Evolutionary conservation across 768 basidiomycete genomes (phyloP).

Genomic region (Suillus brevipes): DNA sequence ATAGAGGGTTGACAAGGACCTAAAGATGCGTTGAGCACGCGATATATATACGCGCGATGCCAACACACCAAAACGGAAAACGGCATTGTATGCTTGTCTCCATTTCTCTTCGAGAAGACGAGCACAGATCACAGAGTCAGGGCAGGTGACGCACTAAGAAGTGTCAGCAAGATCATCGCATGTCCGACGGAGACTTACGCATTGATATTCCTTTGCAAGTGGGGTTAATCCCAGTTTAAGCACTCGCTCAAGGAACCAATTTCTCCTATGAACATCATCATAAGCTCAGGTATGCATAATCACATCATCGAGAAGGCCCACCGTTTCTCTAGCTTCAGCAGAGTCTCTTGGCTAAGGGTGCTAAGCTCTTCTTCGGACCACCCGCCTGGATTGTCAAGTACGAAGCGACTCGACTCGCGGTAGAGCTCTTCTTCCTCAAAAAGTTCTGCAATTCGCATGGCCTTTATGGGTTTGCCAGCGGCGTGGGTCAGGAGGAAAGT

Average conservation of each 20-base stretch:
- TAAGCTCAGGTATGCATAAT: neutral
- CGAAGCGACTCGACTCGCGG: conserved; percentile 87
- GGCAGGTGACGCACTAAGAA: conserved; percentile 76
- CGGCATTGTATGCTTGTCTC: conserved; percentile 83
- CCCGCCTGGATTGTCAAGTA: conserved; percentile 88
- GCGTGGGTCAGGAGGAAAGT: conserved; percentile 90
- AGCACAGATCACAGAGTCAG: conserved; percentile 77
- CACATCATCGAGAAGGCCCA: conserved; percentile 26
- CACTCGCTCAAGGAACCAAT: conserved; percentile 94
- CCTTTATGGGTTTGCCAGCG: conserved; percentile 89
- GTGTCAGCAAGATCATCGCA: neutral
- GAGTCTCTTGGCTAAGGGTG: conserved; percentile 78
- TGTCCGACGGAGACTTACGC: conserved; percentile 50
- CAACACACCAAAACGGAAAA: conserved; percentile 76
- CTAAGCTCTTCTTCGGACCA: conserved; percentile 80
- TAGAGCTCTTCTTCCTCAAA: conserved; percentile 90
- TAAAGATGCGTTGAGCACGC: conserved; percentile 23
- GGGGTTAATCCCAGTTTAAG: conserved; percentile 86
- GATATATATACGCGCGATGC: neutral
- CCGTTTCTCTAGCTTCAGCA: conserved; percentile 89
- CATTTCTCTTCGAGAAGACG: conserved; percentile 90
- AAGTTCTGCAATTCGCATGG: conserved; percentile 87
- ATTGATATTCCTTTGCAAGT: conserved; percentile 93
- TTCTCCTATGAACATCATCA: conserved; percentile 52
- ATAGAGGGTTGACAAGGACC: conserved; percentile 88